These are phyloP conservation scores for Phytopythium litorale DNA, from an alignment of 352 stramenopile species.

Conservation along the genomic window DNA sequence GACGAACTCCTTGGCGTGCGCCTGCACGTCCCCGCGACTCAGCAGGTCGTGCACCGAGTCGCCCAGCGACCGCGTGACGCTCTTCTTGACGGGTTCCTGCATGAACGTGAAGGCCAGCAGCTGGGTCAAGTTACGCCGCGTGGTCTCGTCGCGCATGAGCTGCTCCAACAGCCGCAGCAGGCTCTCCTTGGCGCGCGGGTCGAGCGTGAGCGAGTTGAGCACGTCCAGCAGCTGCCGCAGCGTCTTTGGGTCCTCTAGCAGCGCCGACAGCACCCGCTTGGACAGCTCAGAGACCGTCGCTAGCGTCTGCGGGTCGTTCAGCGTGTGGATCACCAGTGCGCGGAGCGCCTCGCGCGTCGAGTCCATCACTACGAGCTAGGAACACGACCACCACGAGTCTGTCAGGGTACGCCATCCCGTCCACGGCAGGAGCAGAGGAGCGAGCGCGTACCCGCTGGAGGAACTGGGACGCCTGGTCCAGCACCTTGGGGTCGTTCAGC, in stretches of 20 bases:
- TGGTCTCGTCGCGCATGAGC: constrained; percentile 56
- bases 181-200: constrained; percentile 41
- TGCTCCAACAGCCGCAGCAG: constrained; percentile 57
- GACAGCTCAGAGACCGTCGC: constrained; percentile 44
- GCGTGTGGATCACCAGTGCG: constrained; percentile 45
- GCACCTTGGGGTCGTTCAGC: constrained; percentile 80
- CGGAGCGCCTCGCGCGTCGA: constrained; percentile 50
- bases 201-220: constrained; percentile 37
- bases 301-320: constrained; percentile 59
- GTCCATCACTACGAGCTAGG: constrained; percentile 67
- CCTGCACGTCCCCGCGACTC: constrained; percentile 67
- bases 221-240: constrained; percentile 53
- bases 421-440: not conserved
- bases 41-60: constrained; percentile 74
- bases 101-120: constrained; percentile 63
- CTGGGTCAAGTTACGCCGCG: constrained; percentile 48
- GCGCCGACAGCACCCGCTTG: constrained; percentile 35
- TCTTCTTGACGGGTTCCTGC: constrained; percentile 65
- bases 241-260: constrained; percentile 58
- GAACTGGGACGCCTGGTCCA: constrained; percentile 75
- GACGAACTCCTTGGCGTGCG: constrained; percentile 84
- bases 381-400: not conserved
- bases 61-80: constrained; percentile 47
- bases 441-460: constrained; percentile 43
- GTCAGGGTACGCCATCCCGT: not conserved